Evolutionary conservation across 2,329 filamentous ascomycete genomes (phyloP).

Genomic region (Aschersonia sp.): DNA sequence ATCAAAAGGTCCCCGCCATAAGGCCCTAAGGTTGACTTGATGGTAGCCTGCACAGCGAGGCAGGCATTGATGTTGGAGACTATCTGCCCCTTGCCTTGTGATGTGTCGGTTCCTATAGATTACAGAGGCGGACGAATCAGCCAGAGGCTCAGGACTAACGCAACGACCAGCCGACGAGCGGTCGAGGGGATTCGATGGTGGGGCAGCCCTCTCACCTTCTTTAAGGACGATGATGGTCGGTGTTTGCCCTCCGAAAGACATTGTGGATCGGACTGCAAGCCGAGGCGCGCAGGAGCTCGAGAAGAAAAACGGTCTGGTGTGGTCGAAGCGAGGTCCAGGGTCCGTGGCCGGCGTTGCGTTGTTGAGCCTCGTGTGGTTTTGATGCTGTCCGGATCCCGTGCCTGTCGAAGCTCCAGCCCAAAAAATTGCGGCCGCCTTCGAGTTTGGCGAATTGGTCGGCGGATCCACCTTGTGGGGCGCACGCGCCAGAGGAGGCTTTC

Average conservation of each 20-base stretch:
- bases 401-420: neutral
- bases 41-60: constrained; percentile 84
- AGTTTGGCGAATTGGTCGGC: neutral
- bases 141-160: neutral
- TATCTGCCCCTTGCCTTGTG: constrained; percentile 92
- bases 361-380: too few relatives aligned
- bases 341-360: too few relatives aligned
- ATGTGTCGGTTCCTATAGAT: constrained; percentile 75
- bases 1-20: constrained; percentile 95
- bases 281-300: constrained; percentile 5
- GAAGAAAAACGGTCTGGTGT: constrained; percentile 2
- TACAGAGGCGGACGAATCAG: neutral
- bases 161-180: constrained; percentile 5
- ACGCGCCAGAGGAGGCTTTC: neutral
- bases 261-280: constrained; percentile 24
- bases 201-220: constrained; percentile 56
- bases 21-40: constrained; percentile 89
- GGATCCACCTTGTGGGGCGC: neutral
- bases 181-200: constrained; percentile 15
- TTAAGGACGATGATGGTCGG: constrained; percentile 97
- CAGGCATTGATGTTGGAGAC: constrained; percentile 98
- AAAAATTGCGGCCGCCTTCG: neutral
- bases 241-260: constrained; percentile 96
- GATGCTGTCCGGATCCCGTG: too few relatives aligned
- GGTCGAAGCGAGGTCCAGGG: neutral